Base-by-base conservation (phyloP, 2,329 filamentous ascomycete genomes). In the Calonectria montana region DNA sequence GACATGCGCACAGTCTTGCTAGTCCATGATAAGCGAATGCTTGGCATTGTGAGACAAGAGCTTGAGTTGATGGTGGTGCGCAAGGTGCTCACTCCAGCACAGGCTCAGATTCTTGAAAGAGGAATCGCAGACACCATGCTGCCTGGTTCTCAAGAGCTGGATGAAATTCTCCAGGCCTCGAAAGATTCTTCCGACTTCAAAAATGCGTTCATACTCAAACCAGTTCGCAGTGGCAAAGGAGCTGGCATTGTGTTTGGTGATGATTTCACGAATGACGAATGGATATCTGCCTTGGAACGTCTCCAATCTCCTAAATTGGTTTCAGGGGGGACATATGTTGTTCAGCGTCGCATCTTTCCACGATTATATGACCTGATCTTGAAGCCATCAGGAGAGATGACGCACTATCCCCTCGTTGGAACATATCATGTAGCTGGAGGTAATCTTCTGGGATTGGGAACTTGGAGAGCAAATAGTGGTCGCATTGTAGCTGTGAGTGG, bases 21-120 rank as follows among this genome's bases (percentile, higher is more conserved):
- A 1, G 80, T 84, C 1, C 84, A 86, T 68, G 84, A 86, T 73
- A 86, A 86, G 70, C 81, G 84, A 3, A 84, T 86, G 82, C 74
- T 86, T 1, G 83, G 83, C 10, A 80, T 86, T 13, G 71, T 86
- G 4, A 79, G 74, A 39, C 80, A 84, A 61, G 83, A 86, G 65
- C 68, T 84, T 0, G 65, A 72, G 4, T n/a, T 50, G 0, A 65
- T 86, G 7, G 69, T 82, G 4, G 67, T 37, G 1, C 76, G 77
- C 1, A 23, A 67, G 1, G 79, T 81, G 1, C 64, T 85, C 6
- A 82, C 78, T 0, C 16, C 69, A 1, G 62, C 15, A 0, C 81
- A 85, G 67, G 82, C 75, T 1, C 43, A 65, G 3, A 66, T 65
- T 10, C 72, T 84, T 10, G 70, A 78, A 27, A 65, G 66, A 2